Percentiles rank a stretch among this genome's conserved stretches.
phyloP scores from a whole-genome alignment of 495 filamentous ascomycete genomes.

The Cercophora samala region DNA sequence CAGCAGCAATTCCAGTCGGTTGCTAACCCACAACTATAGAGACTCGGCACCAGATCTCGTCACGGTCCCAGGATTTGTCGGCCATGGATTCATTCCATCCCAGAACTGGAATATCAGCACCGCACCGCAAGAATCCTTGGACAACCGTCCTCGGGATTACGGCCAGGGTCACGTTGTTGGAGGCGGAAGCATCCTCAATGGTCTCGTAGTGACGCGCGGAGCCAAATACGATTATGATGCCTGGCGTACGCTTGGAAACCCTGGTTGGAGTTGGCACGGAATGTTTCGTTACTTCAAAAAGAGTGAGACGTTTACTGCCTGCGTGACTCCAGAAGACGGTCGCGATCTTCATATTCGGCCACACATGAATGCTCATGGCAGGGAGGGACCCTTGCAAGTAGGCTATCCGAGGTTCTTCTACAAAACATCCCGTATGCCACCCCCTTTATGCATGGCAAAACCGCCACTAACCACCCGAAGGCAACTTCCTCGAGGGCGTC shows the following conservation, averaged over 20 bases:
- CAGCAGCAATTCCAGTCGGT: no score
- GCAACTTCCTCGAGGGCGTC: constrained; percentile 50
- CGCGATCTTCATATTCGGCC: constrained; percentile 36
- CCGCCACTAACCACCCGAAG: constrained; percentile 29
- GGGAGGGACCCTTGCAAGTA: constrained; percentile 46
- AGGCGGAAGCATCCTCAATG: constrained; percentile 49
- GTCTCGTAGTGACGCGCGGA: constrained; percentile 45
- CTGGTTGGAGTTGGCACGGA: constrained; percentile 60
- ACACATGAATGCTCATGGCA: constrained; percentile 35
- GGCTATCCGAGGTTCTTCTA: constrained; percentile 54
- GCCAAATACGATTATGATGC: constrained; percentile 51
- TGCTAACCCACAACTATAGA: constrained; percentile 8
- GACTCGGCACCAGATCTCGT: constrained; percentile 20
- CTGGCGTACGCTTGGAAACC: constrained; percentile 59
- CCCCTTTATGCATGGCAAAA: neutral
- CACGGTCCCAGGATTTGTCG: constrained; percentile 25
- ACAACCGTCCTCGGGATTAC: constrained; percentile 35
- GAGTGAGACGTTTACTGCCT: constrained; percentile 26
- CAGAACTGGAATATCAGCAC: constrained; percentile 31
- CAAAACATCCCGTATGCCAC: constrained; percentile 41
- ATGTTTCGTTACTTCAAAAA: constrained; percentile 59
- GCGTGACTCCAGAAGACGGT: constrained; percentile 22
- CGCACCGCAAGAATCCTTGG: constrained; percentile 35
- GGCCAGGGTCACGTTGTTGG: constrained; percentile 43
- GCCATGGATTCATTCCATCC: constrained; percentile 20